Conservation (phyloP, 2,329 filamentous ascomycete genomes). For the Claviceps arundinis region DNA sequence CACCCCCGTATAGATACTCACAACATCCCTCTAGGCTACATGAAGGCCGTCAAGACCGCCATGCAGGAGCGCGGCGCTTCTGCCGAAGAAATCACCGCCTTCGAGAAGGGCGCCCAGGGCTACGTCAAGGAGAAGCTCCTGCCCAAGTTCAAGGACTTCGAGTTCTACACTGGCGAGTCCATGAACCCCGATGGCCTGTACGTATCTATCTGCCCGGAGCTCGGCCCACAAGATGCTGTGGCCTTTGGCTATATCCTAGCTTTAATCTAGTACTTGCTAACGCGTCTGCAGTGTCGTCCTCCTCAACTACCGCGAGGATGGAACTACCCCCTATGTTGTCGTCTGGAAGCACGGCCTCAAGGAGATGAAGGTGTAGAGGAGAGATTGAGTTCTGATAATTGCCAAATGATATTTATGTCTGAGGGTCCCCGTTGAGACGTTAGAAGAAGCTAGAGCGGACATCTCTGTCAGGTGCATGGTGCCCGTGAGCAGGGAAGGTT, state of each 20-base stretch:
- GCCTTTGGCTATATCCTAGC: too few species aligned
- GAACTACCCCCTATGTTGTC: slow-evolving; percentile 75
- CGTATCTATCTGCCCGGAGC: slow-evolving; percentile 22
- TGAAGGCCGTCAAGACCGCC: slow-evolving; percentile 71
- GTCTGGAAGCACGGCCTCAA: slow-evolving; percentile 92
- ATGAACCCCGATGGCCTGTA: slow-evolving; percentile 94
- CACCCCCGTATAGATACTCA: neutral
- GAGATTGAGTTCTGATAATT: neutral
- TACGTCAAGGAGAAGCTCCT: slow-evolving; percentile 76
- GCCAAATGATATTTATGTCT: slow-evolving; percentile 3
- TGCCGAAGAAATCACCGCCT: slow-evolving; percentile 57
- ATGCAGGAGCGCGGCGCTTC: slow-evolving; percentile 50
- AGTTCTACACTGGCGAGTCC: slow-evolving; percentile 83
- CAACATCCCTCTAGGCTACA: slow-evolving; percentile 50
- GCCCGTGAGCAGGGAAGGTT: too few species aligned
- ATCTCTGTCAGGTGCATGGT: too few species aligned
- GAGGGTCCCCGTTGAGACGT: slow-evolving; percentile 5
- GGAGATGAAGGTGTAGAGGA: slow-evolving; percentile 77
- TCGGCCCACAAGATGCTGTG: too few species aligned
- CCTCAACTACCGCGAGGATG: slow-evolving; percentile 96
- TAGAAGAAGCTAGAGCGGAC: slow-evolving; percentile 1
- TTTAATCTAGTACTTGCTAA: too few species aligned
- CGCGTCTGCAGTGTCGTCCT: slow-evolving; percentile 55
- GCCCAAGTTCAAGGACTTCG: slow-evolving; percentile 86
- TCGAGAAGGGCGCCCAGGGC: slow-evolving; percentile 60